Base-by-base conservation (phyloP, 2,329 filamentous ascomycete genomes). In the Diplocarpon rosae region DNA sequence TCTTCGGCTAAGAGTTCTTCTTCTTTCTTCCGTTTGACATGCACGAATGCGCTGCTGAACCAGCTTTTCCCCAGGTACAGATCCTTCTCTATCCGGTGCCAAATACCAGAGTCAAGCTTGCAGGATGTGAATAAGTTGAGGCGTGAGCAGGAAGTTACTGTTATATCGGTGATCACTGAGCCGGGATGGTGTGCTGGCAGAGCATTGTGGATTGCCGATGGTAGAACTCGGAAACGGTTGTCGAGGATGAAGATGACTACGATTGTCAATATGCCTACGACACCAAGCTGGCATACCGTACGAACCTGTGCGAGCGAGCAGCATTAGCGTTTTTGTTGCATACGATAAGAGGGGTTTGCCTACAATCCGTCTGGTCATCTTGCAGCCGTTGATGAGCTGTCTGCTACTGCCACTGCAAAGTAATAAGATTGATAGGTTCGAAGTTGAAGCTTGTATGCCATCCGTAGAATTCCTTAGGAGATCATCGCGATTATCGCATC, bases 81-180 rank as follows among this genome's bases (percentile, higher is more conserved):
- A 57, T 86, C 81, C 61, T 85, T 86, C 53, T 85, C 78, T 33
- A 86, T 67, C 27, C 78, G 73, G 54, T 80, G 72, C 81, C 81
- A 85, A 50, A 51, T 37, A 27, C 57, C 67, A 31, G 72, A 64
- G 55, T 82, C 75, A 31, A 82, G 68, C 47, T 71, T 74, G 59
- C 78, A 84, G 51, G 66, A 72, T 10, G 71, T 72, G 30, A 81
- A 70, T 9, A 70, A 54, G 46, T 81, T 82, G 30, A 83, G 55
- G 2, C 70, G 68, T 7, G 76, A 79, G 60, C 82, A 86, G 36
- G 71, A 76, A 27, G 72, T 69, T 46, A 85, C 67, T 3, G 75
- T 81, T 41, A 86, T 70, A 64, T 86, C 82, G 44, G 79, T 85
- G 56, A 85, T 75, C 53, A 85, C 74, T 46, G 77, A 70, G 49